These are phyloP conservation scores for Collybia mongolica DNA, from an alignment of 768 basidiomycete species.

Conservation along the genomic window DNA sequence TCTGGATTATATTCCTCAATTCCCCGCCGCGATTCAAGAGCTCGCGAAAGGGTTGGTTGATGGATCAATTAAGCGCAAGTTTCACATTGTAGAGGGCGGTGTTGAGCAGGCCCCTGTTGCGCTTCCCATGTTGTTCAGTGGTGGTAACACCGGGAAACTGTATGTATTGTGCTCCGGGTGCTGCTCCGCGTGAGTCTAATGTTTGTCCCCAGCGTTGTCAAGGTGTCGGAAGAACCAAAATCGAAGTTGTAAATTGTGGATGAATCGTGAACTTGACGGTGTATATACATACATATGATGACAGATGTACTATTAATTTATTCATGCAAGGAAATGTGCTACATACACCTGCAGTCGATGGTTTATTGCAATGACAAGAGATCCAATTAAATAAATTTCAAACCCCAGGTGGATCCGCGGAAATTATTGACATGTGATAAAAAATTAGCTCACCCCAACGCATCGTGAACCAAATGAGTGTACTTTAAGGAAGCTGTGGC, in stretches of 20 bases:
- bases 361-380: not conserved
- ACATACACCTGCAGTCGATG: not conserved
- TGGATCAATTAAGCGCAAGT: conserved; percentile 76
- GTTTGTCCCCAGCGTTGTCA: conserved; percentile 46
- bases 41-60: conserved; percentile 56
- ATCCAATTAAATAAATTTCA: not conserved
- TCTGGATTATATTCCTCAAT: conserved; percentile 71
- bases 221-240: conserved; percentile 45
- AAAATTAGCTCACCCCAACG: not conserved
- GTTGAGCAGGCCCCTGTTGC: conserved; percentile 70
- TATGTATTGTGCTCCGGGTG: conserved; percentile 20
- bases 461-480: too few species aligned
- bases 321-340: too few species aligned
- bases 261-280: not conserved
- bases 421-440: conserved; percentile 8
- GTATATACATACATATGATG: not conserved
- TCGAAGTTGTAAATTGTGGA: conserved; percentile 29
- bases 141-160: conserved; percentile 81
- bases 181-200: conserved; percentile 3
- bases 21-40: conserved; percentile 54
- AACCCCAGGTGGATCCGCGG: not conserved
- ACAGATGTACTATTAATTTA: too few species aligned
- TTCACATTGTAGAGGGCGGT: conserved; percentile 74
- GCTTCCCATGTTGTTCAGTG: conserved; percentile 70
- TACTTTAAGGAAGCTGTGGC: too few species aligned